phyloP scores from a whole-genome alignment of 2,329 filamentous ascomycete genomes.

The Ceratocystis harringtonii region DNA sequence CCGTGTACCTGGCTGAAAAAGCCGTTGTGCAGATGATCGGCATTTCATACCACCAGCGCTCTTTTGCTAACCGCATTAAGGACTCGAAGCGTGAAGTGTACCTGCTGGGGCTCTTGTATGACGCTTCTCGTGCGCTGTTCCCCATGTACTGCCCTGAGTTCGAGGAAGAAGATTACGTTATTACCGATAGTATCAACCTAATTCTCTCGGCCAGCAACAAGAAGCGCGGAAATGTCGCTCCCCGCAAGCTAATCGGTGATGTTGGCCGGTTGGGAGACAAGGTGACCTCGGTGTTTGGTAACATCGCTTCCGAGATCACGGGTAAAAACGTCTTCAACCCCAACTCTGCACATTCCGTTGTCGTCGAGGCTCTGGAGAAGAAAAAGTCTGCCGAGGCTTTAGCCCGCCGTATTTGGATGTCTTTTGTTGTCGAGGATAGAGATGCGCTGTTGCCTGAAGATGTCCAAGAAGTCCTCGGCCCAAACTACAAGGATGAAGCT shows the following conservation, averaged over 20 bases:
- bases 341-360: conserved; percentile 76
- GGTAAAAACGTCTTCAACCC: conserved; percentile 93
- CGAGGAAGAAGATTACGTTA: conserved; percentile 76
- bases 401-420: conserved; percentile 94
- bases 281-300: conserved; percentile 82
- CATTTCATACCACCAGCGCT: conserved; percentile 72
- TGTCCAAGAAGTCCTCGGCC: conserved; percentile 72
- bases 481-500: conserved; percentile 57
- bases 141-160: conserved; percentile 89
- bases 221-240: conserved; percentile 49
- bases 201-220: conserved; percentile 43
- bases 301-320: conserved; percentile 85
- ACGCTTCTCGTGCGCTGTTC: conserved; percentile 76
- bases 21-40: conserved; percentile 68
- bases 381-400: conserved; percentile 74
- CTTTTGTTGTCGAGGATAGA: conserved; percentile 80
- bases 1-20: conserved; percentile 63
- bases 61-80: conserved; percentile 70
- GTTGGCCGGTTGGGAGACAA: conserved; percentile 80
- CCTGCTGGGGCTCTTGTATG: conserved; percentile 72
- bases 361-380: conserved; percentile 79
- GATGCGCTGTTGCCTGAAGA: conserved; percentile 70
- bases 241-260: conserved; percentile 62
- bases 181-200: conserved; percentile 68
- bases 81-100: conserved; percentile 77